Evolutionary conservation across 2,329 filamentous ascomycete species (phyloP), one percentile per base, ranked within the genome.

Genomic region (Pseudopyricularia cyperi): DNA sequence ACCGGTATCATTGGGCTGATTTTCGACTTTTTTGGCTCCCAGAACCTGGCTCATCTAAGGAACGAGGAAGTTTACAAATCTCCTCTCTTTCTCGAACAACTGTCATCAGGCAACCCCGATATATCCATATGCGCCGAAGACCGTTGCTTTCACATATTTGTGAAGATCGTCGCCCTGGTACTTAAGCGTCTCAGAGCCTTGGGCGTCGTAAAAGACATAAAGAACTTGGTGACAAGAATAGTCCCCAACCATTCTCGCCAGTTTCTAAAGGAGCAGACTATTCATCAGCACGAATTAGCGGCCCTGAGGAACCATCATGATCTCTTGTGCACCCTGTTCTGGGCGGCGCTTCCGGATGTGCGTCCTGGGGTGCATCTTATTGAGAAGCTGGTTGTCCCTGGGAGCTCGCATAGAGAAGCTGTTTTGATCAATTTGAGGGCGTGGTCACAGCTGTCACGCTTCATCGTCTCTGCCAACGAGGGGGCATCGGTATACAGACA

Each of bases 231-330:
- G 7, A 70, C 78, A 14, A 74, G 82, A 28, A 75, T 80, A 1
- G 71, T 82, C 52, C 82, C 82, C 3, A 85, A 85, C 55, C 82
- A 85, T 57, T 74, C 80, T 56, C 72, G 82, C 9, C 77, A 82
- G 54, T 79, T 81, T 53, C 72, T 76, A 34, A 84, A 82, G 58
- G 81, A 85, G 59, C 73, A 81, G 53, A 71, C 68, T 6, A 72
- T 84, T 11, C 72, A 76, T 53, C 71, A 81, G 57, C 73, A 74
- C 35, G 81, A 86, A 48, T 68, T 85, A 46, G 79, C 79, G 4
- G 79, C 80, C 5, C 65, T 86, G 44, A 70, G 81, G 53, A 86
- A 86, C 55, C 82, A 86, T 54, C 82, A 85, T 54, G 82, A 86
- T 61, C 72, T 86, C 42, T 68, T 86, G 3, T 80, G 77, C 56